Base-by-base conservation (phyloP, 495 filamentous ascomycete species). In the Penicillium paxilli region DNA sequence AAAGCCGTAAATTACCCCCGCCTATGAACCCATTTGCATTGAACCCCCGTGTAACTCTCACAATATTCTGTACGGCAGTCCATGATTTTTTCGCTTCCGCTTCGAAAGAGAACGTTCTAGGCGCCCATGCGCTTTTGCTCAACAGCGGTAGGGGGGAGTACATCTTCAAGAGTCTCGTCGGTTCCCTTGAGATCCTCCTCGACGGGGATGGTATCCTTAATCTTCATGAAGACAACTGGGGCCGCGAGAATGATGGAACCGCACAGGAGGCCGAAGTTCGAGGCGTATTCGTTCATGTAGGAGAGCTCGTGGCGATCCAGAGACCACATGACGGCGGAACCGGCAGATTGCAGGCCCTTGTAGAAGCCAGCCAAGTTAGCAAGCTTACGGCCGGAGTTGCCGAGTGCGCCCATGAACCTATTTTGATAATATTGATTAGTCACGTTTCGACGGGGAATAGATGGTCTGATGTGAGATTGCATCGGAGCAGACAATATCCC, bases 341-440 rank as follows among this genome's bases (percentile, higher is more conserved):
- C 92, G 16, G 90, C 90, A 19, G 89, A 92, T 68, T 96, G 92
- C 54, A 96, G 84, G 40, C 89, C 90, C 64, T 96, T 96, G 83
- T 96, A 96, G 78, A 92, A 96, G 42, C 92, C 92, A 14, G 90
- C 84, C 60, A 92, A 84, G 76, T 96, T 94, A 70, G 92, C 92
- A 14, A 91, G 83, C 62, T 90, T 92, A 61, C 92, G 88, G 53
- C 89, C 86, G 22, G 92, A 93, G 79, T 96, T 96, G 56, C 88
- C 90, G 47, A 95, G 78, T 10, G 92, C 83, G 40, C 92, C 92
- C 87, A 96, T 96, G 72, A 85, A 84, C 86, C 85, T 89, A 47
- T 44, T 22, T 22, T 6, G 30, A 25, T 49, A 30, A 61, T 30
- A 53, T 40, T n/a, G 37, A 16, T 24, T 28, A 42, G 37, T 11